Evolutionary conservation across 768 basidiomycete genomes (phyloP), one percentile per base, ranked within the genome.

Genomic region (Boletus pseudopeckii): DNA sequence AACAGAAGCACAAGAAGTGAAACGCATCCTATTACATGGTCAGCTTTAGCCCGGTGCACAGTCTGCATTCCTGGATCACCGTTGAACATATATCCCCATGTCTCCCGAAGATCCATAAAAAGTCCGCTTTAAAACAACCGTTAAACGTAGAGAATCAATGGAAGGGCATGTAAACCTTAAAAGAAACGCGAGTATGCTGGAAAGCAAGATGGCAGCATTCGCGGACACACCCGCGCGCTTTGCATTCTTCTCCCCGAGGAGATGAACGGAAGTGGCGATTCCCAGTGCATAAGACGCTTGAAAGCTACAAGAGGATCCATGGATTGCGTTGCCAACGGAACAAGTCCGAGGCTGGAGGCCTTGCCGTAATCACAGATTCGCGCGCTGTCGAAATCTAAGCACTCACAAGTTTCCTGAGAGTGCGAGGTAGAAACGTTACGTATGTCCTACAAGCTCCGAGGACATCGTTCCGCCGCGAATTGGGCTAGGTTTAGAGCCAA

Each of bases 161-260:
- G 22, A 17, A 24, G 5, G 22, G 8, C 22, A 18, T 2, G 44
- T 18, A 18, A 33, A 17, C 14, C 45, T 32, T 17, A 2, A 46
- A 33, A 46, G 15, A 5, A 30, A 45, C 18, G 18, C 28, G 28
- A 33, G 45, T 2, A 15, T 45, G 18, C 20, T 45, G 45, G 32
- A 46, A 32, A 9, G 18, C 14, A 14, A 13, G 13, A 13, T 20
- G 18, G 20, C 20, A 33, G 9, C 5, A 22, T 33, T 33, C n/a
- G 45, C 30, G 14, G 32, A 7, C 11, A 13, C 28, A 10, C 24
- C 7, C 28, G 28, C n/a, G 28, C 6, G 22, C 41, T 32, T 13
- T 5, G 37, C 7, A 6, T 38, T 26, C 34, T 52, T 42, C 34
- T 42, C 34, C 33, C 53, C 53, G 41, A 54, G 53, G 53, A 53